A percentile compares a stretch with the other conserved stretches of the same genome.
Conservation (phyloP, 495 filamentous ascomycete species). For the Neurospora hispaniola region DNA sequence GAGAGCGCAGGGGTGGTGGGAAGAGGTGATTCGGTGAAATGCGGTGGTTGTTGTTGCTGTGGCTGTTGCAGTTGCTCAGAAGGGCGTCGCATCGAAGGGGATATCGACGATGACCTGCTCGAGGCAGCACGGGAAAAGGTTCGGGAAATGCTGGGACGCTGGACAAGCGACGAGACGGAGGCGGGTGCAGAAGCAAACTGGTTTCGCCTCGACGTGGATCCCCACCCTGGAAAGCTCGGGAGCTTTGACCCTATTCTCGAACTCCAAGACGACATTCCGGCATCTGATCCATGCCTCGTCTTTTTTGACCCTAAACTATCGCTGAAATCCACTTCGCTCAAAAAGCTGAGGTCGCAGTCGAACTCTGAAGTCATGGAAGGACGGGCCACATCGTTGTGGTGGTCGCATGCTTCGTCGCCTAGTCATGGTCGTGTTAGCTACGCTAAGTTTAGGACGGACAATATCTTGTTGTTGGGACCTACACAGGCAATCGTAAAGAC, state of each 20-base stretch:
- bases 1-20: slow-evolving; percentile 58
- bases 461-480: slow-evolving; percentile 15
- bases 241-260: slow-evolving; percentile 60
- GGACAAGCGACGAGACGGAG: slow-evolving; percentile 33
- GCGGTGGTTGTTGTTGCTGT: neutral
- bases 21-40: slow-evolving; percentile 33
- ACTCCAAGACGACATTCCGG: slow-evolving; percentile 51
- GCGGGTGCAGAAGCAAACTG: slow-evolving; percentile 36
- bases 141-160: slow-evolving; percentile 29
- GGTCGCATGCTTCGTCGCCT: slow-evolving; percentile 37
- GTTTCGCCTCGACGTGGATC: slow-evolving; percentile 40
- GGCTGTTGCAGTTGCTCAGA: slow-evolving; percentile 27
- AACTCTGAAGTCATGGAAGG: slow-evolving; percentile 23
- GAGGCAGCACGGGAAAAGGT: slow-evolving; percentile 43
- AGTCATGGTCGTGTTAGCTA: neutral
- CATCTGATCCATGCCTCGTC: slow-evolving; percentile 51
- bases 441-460: neutral
- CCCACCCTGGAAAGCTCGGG: slow-evolving; percentile 60
- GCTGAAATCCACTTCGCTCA: slow-evolving; percentile 49
- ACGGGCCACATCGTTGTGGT: slow-evolving; percentile 25
- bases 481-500: slow-evolving; percentile 45
- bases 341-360: slow-evolving; percentile 52
- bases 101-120: slow-evolving; percentile 58
- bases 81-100: slow-evolving; percentile 41
- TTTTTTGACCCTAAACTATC: slow-evolving; percentile 42